These are phyloP conservation scores for Ceriops zippeliana DNA, from an alignment of 345 rosid species.

Conservation along the genomic window DNA sequence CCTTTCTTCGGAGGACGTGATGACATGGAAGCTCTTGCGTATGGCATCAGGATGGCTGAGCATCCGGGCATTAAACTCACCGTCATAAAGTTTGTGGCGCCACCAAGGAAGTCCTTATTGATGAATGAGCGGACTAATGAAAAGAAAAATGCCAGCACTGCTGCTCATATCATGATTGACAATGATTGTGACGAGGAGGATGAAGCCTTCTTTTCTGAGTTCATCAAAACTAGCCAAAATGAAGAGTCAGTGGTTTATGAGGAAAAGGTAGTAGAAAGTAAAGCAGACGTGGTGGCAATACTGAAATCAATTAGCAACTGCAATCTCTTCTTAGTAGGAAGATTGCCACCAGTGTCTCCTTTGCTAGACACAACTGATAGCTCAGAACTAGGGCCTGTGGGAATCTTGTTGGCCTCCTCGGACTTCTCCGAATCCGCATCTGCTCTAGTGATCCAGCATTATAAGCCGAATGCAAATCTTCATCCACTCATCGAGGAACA, in stretches of 20 bases:
- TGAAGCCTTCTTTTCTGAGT: slow-evolving; percentile 24
- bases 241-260: slow-evolving; percentile 29
- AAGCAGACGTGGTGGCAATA: slow-evolving; percentile 25
- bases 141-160: neutral
- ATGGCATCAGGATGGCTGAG: slow-evolving; percentile 62
- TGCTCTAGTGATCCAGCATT: slow-evolving; percentile 44
- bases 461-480: slow-evolving; percentile 1
- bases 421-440: slow-evolving; percentile 45
- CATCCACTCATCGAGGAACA: slow-evolving; percentile 3
- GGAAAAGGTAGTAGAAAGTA: slow-evolving; percentile 35
- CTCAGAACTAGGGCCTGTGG: slow-evolving; percentile 49
- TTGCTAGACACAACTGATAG: slow-evolving; percentile 34
- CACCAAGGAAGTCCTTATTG: slow-evolving; percentile 18
- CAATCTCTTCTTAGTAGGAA: slow-evolving; percentile 44
- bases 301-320: slow-evolving; percentile 34
- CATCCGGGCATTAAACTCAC: slow-evolving; percentile 50
- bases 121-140: neutral
- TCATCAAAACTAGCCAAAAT: slow-evolving; percentile 21
- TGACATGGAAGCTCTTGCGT: slow-evolving; percentile 57
- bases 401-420: slow-evolving; percentile 39
- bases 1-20: slow-evolving; percentile 42
- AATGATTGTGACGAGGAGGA: slow-evolving; percentile 24
- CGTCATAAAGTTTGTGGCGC: slow-evolving; percentile 33
- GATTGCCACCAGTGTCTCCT: slow-evolving; percentile 29
- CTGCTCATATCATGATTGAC: neutral